phyloP scores from a whole-genome alignment of 2,329 filamentous ascomycete species.

The Pseudogymnoascus sp. region DNA sequence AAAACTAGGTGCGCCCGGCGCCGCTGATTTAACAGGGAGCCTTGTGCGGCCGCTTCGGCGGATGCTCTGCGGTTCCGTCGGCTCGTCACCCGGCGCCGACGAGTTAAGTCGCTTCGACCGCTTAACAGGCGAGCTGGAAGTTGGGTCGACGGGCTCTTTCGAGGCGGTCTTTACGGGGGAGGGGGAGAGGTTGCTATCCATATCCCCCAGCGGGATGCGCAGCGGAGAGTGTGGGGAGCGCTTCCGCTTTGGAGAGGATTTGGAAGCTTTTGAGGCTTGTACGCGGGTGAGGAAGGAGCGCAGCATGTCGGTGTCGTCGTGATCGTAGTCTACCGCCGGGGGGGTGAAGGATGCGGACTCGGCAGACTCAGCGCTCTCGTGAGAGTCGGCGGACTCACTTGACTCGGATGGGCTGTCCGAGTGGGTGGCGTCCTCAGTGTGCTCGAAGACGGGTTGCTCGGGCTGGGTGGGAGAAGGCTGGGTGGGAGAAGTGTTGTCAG shows the following conservation, averaged over 20 bases:
- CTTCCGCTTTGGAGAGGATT: constrained; percentile 19
- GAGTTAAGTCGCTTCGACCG: neutral
- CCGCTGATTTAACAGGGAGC: constrained; percentile 24
- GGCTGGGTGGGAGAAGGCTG: neutral
- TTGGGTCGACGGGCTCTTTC: neutral
- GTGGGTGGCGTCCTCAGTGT: neutral
- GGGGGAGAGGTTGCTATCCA: constrained; percentile 20
- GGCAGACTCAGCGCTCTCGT: neutral
- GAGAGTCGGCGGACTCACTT: neutral
- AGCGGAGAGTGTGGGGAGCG: constrained; percentile 30
- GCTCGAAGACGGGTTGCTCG: neutral
- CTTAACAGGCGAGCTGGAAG: neutral
- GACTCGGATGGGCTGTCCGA: constrained; percentile 6
- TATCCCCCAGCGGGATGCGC: constrained; percentile 25
- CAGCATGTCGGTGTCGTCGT: constrained; percentile 33
- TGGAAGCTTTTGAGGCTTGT: constrained; percentile 32
- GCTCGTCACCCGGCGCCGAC: neutral
- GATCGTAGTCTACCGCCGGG: constrained; percentile 14
- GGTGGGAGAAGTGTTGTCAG: neutral
- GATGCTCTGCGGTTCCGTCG: constrained; percentile 13
- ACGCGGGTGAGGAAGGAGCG: constrained; percentile 33
- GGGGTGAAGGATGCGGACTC: neutral
- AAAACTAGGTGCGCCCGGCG: constrained; percentile 25
- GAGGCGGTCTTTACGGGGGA: constrained; percentile 18
- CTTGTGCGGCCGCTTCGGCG: constrained; percentile 30